Evolutionary conservation across 164 flowering plant genomes (phyloP), one percentile per base, ranked within the genome.

Genomic region (Saururus chinensis): DNA sequence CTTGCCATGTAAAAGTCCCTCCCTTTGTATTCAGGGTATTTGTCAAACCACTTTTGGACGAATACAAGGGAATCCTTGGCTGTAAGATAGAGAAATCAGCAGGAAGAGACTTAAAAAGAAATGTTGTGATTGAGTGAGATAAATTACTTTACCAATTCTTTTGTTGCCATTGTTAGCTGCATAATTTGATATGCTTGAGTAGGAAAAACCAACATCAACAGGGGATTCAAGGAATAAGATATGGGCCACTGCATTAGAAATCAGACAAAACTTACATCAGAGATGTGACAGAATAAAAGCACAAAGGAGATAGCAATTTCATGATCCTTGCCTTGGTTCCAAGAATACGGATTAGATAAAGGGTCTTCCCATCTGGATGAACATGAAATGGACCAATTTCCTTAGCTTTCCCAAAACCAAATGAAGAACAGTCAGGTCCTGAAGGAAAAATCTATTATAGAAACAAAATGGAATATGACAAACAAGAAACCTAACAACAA

Each of bases 371-470:
- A 71, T 90, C 96, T 65, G 82, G 61, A 63, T 67, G 79, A 55
- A 93, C 76, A 71, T 86, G 98, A 64, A 89, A 93, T 35, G 98
- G 97, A 37, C 98, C 97, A n/a, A 93, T 70, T 76, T 93, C 98
- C 64, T 84, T 95, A 54, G 96, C 93, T 69, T 81, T 75, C 7
- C 98, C 98, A 67, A 67, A 86, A 40, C 87, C 98, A 77, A 89
- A 80, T 11, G 98, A 90, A n/a, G n/a, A n/a, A n/a, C n/a, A n/a
- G n/a, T n/a, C n/a, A n/a, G n/a, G n/a, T n/a, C n/a, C n/a, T n/a
- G n/a, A n/a, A n/a, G n/a, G n/a, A n/a, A n/a, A n/a, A n/a, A n/a
- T n/a, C n/a, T n/a, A n/a, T n/a, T n/a, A n/a, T n/a, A n/a, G n/a
- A n/a, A n/a, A n/a, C n/a, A n/a, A n/a, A n/a, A n/a, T n/a, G n/a